Conservation (phyloP, 106 monocot genomes). For the Dendrobium catenatum region DNA sequence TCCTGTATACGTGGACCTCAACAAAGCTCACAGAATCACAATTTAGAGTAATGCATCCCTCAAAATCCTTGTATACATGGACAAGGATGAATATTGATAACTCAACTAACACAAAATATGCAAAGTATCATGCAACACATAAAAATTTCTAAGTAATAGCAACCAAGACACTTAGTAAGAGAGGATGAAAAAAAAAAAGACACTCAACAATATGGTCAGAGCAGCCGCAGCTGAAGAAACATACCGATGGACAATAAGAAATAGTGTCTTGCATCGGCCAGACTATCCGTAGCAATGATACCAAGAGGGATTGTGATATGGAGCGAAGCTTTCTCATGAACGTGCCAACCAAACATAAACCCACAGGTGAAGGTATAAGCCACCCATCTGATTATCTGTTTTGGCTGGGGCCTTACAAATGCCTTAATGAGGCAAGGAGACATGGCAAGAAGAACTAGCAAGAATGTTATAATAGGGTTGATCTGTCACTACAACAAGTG, state of each 20-base stretch:
- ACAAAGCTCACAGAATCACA: no score
- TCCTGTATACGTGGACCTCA: no score
- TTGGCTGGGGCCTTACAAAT: slow-evolving; percentile 63
- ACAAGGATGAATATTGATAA: no score
- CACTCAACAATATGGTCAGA: background rate
- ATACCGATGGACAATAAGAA: slow-evolving; percentile 88
- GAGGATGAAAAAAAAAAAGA: background rate
- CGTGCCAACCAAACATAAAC: slow-evolving; percentile 98
- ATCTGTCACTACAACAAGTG: slow-evolving; percentile 38
- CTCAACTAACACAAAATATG: no score
- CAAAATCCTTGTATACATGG: no score
- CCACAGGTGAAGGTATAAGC: slow-evolving; percentile 90
- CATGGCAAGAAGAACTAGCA: slow-evolving; percentile 73
- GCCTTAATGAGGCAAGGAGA: slow-evolving; percentile 72
- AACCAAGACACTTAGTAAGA: no score
- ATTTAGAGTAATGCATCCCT: no score
- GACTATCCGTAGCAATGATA: slow-evolving; percentile 54
- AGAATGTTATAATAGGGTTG: slow-evolving; percentile 62
- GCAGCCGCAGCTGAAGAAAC: slow-evolving; percentile 5
- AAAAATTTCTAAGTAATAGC: no score
- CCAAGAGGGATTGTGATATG: slow-evolving; percentile 90
- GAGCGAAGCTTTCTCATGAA: slow-evolving; percentile 98
- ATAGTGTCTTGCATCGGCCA: slow-evolving; percentile 82
- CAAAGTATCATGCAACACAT: no score
- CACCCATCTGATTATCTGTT: slow-evolving; percentile 73